Base-by-base conservation (phyloP, 768 basidiomycete genomes). In the Cantharellus anzutake region DNA sequence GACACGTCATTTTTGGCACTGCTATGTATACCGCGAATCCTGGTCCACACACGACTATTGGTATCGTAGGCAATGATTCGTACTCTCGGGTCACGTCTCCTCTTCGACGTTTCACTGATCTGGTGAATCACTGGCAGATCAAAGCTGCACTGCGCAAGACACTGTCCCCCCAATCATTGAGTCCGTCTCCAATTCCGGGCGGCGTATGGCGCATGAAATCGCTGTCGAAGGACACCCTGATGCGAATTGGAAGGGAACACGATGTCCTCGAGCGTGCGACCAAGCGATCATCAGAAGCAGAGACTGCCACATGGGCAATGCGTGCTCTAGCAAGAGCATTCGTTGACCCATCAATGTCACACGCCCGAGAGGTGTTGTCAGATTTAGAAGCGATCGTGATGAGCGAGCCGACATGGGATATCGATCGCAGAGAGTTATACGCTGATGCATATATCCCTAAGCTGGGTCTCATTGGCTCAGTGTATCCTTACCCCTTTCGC, bases 101-200 rank as follows among this genome's bases (percentile, higher is more conserved):
- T 0, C 72, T 99, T 51, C 78, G 96, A 48, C 80, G 96, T 51
- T 96, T 80, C 69, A 70, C 72, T 41, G 96, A 99, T 69, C 68
- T 96, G 60, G 68, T 92, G 7, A 72, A 73, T 5, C 96, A 98
- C 71, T 99, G 92, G 90, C 93, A 98, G 69, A 80, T 99, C 70
- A 93, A 96, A 67, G 4, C 70, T 14, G 40, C 56, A 5, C 40
- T 57, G 5, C 56, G 56, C 35, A 39, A 39, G 5, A 41, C 34
- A 38, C 35, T 42, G 56, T 41, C 56, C 7, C 11, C 11, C 41
- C 5, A 14, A 41, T 37, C 11, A 41, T 41, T 14, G 14, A 14
- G 5, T 57, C 7, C 11, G 16, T 11, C 11, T 11, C 52, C 52
- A 11, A 55, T 7, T 7, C 14, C 7, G 29, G 44, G 44, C 44